Percentiles rank a stretch among this genome's conserved stretches.
phyloP scores from a whole-genome alignment of 1,284 basidiomycete species.

The Cryptococcus amylolentus region DNA sequence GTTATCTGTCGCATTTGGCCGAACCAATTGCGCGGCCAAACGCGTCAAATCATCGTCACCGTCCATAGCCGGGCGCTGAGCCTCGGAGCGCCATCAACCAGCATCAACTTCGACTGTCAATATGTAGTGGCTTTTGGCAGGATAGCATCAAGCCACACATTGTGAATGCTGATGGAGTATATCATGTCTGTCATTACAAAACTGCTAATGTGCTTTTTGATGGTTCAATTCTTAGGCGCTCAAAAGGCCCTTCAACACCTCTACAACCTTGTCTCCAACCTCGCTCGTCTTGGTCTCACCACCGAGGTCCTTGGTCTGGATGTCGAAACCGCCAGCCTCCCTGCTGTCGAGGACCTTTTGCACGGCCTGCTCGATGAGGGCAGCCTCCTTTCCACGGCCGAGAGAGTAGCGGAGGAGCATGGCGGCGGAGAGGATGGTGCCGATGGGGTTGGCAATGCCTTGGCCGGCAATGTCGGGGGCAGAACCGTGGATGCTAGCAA shows the following conservation, averaged over 20 bases:
- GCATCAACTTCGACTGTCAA: too few relatives aligned
- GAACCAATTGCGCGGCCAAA: too few relatives aligned
- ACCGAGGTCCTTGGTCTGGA: conserved; percentile 84
- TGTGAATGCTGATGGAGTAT: too few relatives aligned
- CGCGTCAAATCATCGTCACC: too few relatives aligned
- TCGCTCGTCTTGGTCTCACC: conserved; percentile 71
- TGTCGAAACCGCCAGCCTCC: conserved; percentile 68
- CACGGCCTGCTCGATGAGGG: conserved; percentile 82
- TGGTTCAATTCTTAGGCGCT: not conserved
- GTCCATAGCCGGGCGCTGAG: too few relatives aligned
- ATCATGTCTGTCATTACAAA: not conserved
- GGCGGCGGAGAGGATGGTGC: conserved; percentile 93
- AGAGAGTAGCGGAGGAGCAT: conserved; percentile 95
- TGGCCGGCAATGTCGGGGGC: conserved; percentile 95
- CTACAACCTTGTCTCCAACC: conserved; percentile 79
- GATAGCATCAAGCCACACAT: too few relatives aligned
- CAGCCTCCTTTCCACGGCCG: conserved; percentile 75
- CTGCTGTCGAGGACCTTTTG: conserved; percentile 77
- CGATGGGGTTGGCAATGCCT: conserved; percentile 94
- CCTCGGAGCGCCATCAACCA: too few relatives aligned
- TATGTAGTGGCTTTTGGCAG: too few relatives aligned
- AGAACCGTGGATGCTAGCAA: conserved; percentile 52
- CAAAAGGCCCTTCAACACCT: conserved; percentile 66
- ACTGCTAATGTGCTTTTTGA: not conserved
- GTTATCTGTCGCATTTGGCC: too few relatives aligned